Conservation (phyloP, 2,329 filamentous ascomycete genomes). For the Exophiala lecanii-corni region DNA sequence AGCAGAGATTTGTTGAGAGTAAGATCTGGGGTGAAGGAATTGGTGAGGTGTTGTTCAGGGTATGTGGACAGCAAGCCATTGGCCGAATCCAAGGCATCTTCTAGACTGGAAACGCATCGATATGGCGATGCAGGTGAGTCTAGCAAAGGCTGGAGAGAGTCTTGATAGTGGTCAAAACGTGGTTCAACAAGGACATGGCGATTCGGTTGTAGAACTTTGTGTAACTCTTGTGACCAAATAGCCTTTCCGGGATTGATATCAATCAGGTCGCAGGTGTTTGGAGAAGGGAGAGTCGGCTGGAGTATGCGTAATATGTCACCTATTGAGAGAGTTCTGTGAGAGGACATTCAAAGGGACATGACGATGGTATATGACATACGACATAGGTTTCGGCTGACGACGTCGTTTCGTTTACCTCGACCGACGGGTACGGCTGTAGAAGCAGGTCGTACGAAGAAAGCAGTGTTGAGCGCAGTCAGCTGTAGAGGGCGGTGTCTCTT, state of each 20-base stretch:
- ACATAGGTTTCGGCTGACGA: constrained; percentile 15
- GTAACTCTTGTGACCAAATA: constrained; percentile 71
- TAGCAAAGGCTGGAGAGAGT: constrained; percentile 58
- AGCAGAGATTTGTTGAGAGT: constrained; percentile 68
- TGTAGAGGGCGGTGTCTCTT: too few relatives aligned
- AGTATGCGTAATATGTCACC: constrained; percentile 69
- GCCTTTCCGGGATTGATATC: constrained; percentile 80
- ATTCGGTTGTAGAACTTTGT: constrained; percentile 70
- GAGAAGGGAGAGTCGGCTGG: constrained; percentile 61
- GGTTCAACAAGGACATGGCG: constrained; percentile 81
- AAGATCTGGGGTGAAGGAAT: not conserved
- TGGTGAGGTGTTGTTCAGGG: constrained; percentile 37
- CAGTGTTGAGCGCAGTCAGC: too few relatives aligned
- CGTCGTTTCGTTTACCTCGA: too few relatives aligned
- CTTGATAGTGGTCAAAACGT: constrained; percentile 53
- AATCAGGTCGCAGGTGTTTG: constrained; percentile 76
- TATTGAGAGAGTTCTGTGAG: constrained; percentile 15
- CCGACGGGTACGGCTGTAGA: constrained; percentile 12
- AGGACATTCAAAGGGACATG: not conserved
- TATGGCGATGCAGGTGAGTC: constrained; percentile 31
- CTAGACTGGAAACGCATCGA: constrained; percentile 50
- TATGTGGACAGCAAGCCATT: constrained; percentile 43
- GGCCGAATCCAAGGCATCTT: constrained; percentile 40
- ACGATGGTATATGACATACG: too few relatives aligned
- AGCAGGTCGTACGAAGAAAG: constrained; percentile 10